Evolutionary conservation across 345 rosid species (phyloP).

Genomic region (Arabis hirsuta): DNA sequence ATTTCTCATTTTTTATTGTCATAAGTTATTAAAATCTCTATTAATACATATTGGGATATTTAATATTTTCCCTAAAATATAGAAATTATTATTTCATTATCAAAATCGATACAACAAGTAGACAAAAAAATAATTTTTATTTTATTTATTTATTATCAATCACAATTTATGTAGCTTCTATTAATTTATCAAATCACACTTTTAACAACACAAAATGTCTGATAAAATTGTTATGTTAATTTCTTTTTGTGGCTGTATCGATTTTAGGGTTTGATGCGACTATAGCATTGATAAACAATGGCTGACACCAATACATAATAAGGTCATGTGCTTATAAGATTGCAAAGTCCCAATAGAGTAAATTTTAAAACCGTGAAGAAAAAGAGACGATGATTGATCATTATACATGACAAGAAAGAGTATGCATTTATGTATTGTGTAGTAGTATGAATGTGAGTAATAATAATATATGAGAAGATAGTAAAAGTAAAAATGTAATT

Average conservation of each 20-base stretch:
- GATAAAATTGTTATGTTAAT: background rate
- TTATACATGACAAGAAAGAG: slow-evolving; percentile 51
- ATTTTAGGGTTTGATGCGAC: slow-evolving; percentile 18
- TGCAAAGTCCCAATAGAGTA: slow-evolving; percentile 12
- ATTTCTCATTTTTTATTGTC: slow-evolving; percentile 15
- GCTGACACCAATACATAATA: background rate
- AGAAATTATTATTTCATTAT: too few relatives aligned
- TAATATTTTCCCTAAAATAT: background rate
- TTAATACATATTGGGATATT: background rate
- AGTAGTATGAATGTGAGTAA: slow-evolving; percentile 34
- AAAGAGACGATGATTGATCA: slow-evolving; percentile 59
- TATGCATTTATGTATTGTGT: slow-evolving; percentile 33
- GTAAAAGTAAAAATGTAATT: slow-evolving; percentile 35
- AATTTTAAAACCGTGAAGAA: slow-evolving; percentile 35
- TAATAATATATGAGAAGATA: slow-evolving; percentile 35
- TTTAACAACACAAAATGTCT: background rate
- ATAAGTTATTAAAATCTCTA: slow-evolving; percentile 2
- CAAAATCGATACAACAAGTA: too few relatives aligned
- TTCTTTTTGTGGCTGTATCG: background rate
- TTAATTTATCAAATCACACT: background rate
- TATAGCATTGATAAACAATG: slow-evolving; percentile 3
- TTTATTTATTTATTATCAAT: too few relatives aligned
- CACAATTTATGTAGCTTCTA: too few relatives aligned
- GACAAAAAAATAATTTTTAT: too few relatives aligned
- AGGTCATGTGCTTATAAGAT: slow-evolving; percentile 27